Evolutionary conservation across 768 basidiomycete species (phyloP).

Genomic region (Mycena floridula): DNA sequence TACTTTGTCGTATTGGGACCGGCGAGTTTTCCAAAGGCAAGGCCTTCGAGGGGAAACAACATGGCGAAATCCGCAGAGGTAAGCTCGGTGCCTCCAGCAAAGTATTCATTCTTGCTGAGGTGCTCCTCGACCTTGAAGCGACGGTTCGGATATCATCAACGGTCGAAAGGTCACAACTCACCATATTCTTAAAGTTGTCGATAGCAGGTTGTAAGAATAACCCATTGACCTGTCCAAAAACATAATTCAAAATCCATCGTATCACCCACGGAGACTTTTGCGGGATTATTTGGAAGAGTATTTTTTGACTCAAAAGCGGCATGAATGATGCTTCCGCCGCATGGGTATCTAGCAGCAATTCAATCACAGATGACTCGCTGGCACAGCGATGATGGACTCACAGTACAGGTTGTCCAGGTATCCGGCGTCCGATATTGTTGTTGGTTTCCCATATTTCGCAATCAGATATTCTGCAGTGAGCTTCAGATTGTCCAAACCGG

Average conservation of each 20-base stretch:
- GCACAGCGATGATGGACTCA: slow-evolving; percentile 4
- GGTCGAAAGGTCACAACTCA: slow-evolving; percentile 5
- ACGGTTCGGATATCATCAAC: no score
- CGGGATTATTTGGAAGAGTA: slow-evolving; percentile 14
- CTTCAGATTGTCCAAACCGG: neutral
- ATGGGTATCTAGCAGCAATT: slow-evolving; percentile 26
- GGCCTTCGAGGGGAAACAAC: slow-evolving; percentile 30
- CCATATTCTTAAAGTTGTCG: slow-evolving; percentile 8
- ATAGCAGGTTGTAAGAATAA: slow-evolving; percentile 9
- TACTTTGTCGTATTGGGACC: slow-evolving; percentile 31
- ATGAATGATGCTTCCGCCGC: slow-evolving; percentile 24
- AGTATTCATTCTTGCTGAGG: slow-evolving; percentile 21
- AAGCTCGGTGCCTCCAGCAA: slow-evolving; percentile 31
- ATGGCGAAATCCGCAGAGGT: slow-evolving; percentile 42
- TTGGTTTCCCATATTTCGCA: slow-evolving; percentile 23
- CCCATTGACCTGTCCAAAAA: slow-evolving; percentile 9
- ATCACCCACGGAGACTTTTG: slow-evolving; percentile 17
- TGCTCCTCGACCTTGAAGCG: slow-evolving; percentile 30
- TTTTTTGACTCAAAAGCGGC: slow-evolving; percentile 19
- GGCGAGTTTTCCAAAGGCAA: slow-evolving; percentile 11
- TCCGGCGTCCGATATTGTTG: slow-evolving; percentile 13
- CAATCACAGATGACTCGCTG: no score
- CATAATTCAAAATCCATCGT: slow-evolving; percentile 12
- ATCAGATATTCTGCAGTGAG: slow-evolving; percentile 23
- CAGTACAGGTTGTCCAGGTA: slow-evolving; percentile 19